These are phyloP conservation scores for Ophiorrhiza pumila DNA, from an alignment of 257 asterid species.

Conservation along the genomic window DNA sequence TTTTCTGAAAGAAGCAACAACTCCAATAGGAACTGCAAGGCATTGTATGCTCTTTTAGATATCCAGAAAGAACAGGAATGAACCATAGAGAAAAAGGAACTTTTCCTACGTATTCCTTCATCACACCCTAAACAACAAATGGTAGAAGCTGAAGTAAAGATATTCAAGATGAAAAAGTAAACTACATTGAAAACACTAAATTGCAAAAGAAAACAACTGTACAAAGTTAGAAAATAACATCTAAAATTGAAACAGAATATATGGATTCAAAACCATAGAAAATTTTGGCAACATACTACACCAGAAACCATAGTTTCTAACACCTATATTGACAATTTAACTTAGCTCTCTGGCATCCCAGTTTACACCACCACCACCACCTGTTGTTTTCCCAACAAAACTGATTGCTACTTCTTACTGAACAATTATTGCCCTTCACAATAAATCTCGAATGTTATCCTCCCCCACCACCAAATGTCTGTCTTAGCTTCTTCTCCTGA, in stretches of 20 bases:
- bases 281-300: not conserved
- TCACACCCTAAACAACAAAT: constrained; percentile 2
- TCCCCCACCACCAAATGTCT: not conserved
- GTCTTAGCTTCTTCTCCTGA: not conserved
- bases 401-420: not conserved
- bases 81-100: not conserved
- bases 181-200: not conserved
- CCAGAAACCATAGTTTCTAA: not conserved
- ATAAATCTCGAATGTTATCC: not conserved
- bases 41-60: constrained; percentile 24
- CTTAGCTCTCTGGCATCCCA: not conserved
- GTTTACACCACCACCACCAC: not conserved
- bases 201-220: not conserved
- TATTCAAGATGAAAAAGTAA: not conserved
- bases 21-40: constrained; percentile 84
- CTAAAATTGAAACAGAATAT: not conserved
- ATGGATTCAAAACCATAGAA: not conserved
- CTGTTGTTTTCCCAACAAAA: not conserved
- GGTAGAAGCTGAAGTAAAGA: not conserved
- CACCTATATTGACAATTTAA: not conserved
- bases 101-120: not conserved
- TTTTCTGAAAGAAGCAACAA: constrained; percentile 77
- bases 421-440: not conserved
- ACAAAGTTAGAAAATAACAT: not conserved
- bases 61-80: not conserved